Conservation (phyloP, 176 grass and related monocot species). For the Dendrocalamus sinicus region DNA sequence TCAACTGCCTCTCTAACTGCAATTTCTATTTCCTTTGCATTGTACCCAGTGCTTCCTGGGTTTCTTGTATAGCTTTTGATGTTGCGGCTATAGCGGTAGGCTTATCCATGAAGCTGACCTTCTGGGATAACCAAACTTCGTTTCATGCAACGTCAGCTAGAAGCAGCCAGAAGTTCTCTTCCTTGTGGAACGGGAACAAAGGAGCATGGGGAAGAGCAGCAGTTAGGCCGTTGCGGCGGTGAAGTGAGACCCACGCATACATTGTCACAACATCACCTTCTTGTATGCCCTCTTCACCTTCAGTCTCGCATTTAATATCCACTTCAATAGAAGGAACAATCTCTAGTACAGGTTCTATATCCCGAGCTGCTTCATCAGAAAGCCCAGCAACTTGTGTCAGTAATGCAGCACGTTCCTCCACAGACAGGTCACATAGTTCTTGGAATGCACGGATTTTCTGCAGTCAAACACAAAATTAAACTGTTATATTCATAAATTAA, state of each 20-base stretch:
- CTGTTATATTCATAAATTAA: constrained; percentile 12
- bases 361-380: constrained; percentile 58
- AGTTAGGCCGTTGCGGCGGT: constrained; percentile 73
- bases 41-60: constrained; percentile 77
- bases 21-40: constrained; percentile 65
- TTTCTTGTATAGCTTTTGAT: constrained; percentile 94
- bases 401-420: constrained; percentile 66
- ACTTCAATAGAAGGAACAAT: constrained; percentile 91
- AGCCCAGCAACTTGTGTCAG: constrained; percentile 83
- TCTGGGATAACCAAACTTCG: constrained; percentile 92
- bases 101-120: constrained; percentile 94
- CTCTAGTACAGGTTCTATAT: constrained; percentile 85
- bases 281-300: constrained; percentile 96
- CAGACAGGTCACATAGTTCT: constrained; percentile 72
- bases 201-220: constrained; percentile 85
- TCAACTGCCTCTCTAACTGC: too few relatives aligned
- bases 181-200: constrained; percentile 84
- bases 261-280: constrained; percentile 93
- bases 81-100: constrained; percentile 72
- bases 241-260: constrained; percentile 92
- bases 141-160: constrained; percentile 71
- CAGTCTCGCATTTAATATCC: constrained; percentile 93
- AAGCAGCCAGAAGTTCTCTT: constrained; percentile 97
- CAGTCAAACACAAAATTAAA: constrained; percentile 13
- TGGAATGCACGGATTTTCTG: constrained; percentile 92